A percentile compares a stretch with the other conserved stretches of the same genome.
These are phyloP conservation scores for Senna tora DNA, from an alignment of 306 rosid species.

Conservation along the genomic window DNA sequence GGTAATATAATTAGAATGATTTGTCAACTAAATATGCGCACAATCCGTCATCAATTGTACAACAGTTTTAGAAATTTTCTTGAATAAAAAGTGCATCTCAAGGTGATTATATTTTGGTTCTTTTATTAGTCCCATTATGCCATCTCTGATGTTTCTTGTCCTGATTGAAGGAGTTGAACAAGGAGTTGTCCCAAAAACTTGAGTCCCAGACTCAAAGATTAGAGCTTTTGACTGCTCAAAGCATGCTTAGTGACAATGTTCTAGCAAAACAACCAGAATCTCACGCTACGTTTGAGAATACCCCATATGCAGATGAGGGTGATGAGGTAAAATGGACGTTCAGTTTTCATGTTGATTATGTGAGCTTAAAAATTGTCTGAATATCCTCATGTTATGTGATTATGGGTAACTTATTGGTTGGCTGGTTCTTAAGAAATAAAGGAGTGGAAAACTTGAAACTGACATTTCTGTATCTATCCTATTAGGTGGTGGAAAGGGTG, in stretches of 20 bases:
- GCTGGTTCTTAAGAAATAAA: slow-evolving; percentile 11
- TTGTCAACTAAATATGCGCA: not conserved
- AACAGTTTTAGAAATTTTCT: not conserved
- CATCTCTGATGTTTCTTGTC: slow-evolving; percentile 39
- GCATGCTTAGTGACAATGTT: slow-evolving; percentile 68
- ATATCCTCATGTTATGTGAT: slow-evolving; percentile 10
- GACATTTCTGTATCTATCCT: slow-evolving; percentile 34
- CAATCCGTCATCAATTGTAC: not conserved
- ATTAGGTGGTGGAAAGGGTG: slow-evolving; percentile 94
- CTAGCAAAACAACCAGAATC: slow-evolving; percentile 60
- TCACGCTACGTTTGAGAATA: slow-evolving; percentile 50
- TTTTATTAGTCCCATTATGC: slow-evolving; percentile 7
- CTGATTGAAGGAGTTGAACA: slow-evolving; percentile 73
- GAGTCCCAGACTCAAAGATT: slow-evolving; percentile 95
- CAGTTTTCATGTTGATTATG: slow-evolving; percentile 6
- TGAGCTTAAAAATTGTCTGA: slow-evolving; percentile 8
- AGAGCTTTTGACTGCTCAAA: slow-evolving; percentile 92
- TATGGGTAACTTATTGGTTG: not conserved
- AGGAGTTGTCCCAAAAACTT: slow-evolving; percentile 79
- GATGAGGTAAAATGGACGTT: slow-evolving; percentile 70
- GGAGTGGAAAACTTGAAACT: slow-evolving; percentile 31
- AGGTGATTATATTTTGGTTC: not conserved
- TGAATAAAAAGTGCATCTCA: not conserved
- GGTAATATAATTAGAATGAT: slow-evolving; percentile 53
- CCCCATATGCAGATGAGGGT: slow-evolving; percentile 88